A percentile compares a stretch with the other conserved stretches of the same genome.
These are phyloP conservation scores for Phytophthora hibernalis DNA, from an alignment of 352 stramenopile genomes.

Conservation along the genomic window DNA sequence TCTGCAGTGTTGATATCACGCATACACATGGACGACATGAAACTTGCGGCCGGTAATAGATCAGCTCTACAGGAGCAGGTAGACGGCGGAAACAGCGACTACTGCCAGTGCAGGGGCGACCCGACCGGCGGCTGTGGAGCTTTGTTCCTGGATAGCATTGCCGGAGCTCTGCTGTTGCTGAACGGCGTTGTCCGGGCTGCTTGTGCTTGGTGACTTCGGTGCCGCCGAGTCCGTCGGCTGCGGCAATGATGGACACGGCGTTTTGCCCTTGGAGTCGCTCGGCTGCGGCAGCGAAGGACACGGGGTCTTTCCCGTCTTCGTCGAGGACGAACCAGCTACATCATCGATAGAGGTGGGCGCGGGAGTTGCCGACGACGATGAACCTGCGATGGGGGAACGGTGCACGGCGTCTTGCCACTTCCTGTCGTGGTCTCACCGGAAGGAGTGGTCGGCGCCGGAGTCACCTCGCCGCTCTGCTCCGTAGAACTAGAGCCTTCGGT, in stretches of 20 bases:
- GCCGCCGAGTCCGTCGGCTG: slow-evolving; percentile 27
- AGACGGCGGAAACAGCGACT: slow-evolving; percentile 46
- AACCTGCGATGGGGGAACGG: slow-evolving; percentile 27
- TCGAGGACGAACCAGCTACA: slow-evolving; percentile 24
- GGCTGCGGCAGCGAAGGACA: slow-evolving; percentile 38
- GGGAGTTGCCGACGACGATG: slow-evolving; percentile 36
- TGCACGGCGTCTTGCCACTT: slow-evolving; percentile 28
- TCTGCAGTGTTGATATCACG: slow-evolving; percentile 37
- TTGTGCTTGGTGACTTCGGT: slow-evolving; percentile 5
- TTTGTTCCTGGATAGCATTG: slow-evolving; percentile 23
- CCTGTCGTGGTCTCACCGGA: slow-evolving; percentile 5
- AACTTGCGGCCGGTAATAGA: slow-evolving; percentile 12
- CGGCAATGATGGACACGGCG: slow-evolving; percentile 32
- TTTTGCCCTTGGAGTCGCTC: slow-evolving; percentile 21
- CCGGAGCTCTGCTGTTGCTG: slow-evolving; percentile 33
- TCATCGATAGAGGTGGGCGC: slow-evolving; percentile 34
- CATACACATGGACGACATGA: slow-evolving; percentile 34
- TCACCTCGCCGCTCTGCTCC: slow-evolving; percentile 20
- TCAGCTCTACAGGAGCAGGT: slow-evolving; percentile 53
- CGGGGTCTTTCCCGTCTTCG: slow-evolving; percentile 30
- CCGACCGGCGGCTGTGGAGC: slow-evolving; percentile 41
- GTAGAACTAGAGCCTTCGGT: slow-evolving; percentile 19
- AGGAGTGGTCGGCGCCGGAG: slow-evolving; percentile 22
- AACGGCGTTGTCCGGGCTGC: slow-evolving; percentile 18
- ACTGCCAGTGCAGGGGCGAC: slow-evolving; percentile 35